A percentile compares a stretch with the other conserved stretches of the same genome.
Evolutionary conservation across 2,329 filamentous ascomycete species (phyloP).

Genomic region (Thermothelomyces thermophilus): DNA sequence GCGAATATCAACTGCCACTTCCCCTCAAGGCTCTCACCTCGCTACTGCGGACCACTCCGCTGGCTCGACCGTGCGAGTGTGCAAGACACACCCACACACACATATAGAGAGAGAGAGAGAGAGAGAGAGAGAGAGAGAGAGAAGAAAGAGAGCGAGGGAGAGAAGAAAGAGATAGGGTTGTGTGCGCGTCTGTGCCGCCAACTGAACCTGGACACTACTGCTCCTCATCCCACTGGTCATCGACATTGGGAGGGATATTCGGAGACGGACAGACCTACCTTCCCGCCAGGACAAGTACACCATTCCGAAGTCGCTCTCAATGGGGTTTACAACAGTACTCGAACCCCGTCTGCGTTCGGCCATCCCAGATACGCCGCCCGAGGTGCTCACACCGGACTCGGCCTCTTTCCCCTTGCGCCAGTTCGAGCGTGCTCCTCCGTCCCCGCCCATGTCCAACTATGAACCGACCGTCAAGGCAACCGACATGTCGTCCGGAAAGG

Average conservation of each 20-base stretch:
- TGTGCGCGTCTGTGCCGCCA: no score
- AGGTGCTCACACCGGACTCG: slow-evolving; percentile 46
- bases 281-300: no score
- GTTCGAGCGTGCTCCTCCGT: slow-evolving; percentile 39
- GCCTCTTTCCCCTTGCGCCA: slow-evolving; percentile 40
- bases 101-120: no score
- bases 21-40: no score
- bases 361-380: slow-evolving; percentile 49
- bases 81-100: slow-evolving; percentile 14
- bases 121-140: no score
- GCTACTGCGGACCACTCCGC: slow-evolving; percentile 12
- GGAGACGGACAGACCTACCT: no score
- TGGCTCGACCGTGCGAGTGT: slow-evolving; percentile 1
- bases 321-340: slow-evolving; percentile 48
- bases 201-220: no score
- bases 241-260: no score
- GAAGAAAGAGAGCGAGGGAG: no score
- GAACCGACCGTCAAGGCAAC: slow-evolving; percentile 38
- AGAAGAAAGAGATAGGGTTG: no score
- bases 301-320: no score
- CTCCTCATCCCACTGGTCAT: no score
- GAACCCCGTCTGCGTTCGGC: slow-evolving; percentile 45
- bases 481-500: slow-evolving; percentile 40
- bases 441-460: slow-evolving; percentile 54
- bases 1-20: slow-evolving; percentile 25